A percentile compares a stretch with the other conserved stretches of the same genome.
Conservation (phyloP, 2,329 filamentous ascomycete species). For the Xylariomycetidae sp. region DNA sequence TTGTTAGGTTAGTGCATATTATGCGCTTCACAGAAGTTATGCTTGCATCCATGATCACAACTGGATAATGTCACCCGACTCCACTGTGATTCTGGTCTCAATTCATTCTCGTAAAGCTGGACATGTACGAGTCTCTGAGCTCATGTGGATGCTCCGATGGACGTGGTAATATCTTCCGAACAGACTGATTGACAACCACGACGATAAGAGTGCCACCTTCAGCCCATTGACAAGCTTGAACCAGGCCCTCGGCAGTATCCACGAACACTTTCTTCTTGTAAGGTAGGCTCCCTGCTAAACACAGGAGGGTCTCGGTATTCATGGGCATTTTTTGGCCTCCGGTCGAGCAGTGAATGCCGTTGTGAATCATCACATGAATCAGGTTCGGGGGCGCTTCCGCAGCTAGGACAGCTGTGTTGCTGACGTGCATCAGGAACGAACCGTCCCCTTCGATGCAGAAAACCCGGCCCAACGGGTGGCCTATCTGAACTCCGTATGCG, state of each 20-base stretch:
- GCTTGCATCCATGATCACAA: no score
- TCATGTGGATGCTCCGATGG: neutral
- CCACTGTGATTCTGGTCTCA: neutral
- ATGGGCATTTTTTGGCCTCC: slow-evolving; percentile 2
- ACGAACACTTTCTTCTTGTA: slow-evolving; percentile 4
- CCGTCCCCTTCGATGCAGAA: slow-evolving; percentile 5
- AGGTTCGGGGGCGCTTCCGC: neutral
- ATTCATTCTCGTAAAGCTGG: neutral
- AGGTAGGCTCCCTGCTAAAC: slow-evolving; percentile 1
- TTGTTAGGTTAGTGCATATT: no score
- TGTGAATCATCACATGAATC: slow-evolving; percentile 4
- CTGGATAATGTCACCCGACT: slow-evolving; percentile 3
- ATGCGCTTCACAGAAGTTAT: no score
- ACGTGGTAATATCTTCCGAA: neutral
- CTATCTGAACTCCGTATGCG: slow-evolving; percentile 1
- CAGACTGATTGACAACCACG: neutral
- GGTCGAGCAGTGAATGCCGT: slow-evolving; percentile 4
- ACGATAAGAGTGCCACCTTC: neutral
- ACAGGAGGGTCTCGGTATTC: neutral
- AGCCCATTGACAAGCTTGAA: slow-evolving; percentile 1
- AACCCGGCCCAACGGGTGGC: neutral
- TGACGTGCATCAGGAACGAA: slow-evolving; percentile 5
- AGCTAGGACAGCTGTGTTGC: slow-evolving; percentile 5
- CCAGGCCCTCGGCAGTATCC: slow-evolving; percentile 1
- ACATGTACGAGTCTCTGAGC: neutral